Evolutionary conservation across 352 stramenopile genomes (phyloP), one percentile per base, ranked within the genome.

Genomic region (Phytopythium montanum): DNA sequence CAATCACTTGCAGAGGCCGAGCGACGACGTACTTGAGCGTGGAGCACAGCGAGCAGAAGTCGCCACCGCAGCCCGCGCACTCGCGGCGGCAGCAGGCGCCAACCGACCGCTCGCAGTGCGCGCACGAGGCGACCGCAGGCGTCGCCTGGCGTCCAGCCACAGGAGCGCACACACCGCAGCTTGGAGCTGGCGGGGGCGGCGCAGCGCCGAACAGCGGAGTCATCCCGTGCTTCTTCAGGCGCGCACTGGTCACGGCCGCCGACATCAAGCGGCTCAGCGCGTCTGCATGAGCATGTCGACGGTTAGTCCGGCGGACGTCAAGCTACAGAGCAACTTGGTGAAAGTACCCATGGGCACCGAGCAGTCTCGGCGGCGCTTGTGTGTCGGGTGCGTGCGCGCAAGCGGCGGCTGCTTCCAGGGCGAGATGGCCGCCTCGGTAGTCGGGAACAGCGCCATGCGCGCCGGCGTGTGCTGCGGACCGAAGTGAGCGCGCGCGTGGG

Each of bases 1-100:
- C n/a, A n/a, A n/a, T n/a, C n/a, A n/a, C n/a, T n/a, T n/a, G n/a
- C n/a, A n/a, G 2, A 29, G 9, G 21, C 36, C 58, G 26, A 26
- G 7, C 7, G 8, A 29, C 12, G 16, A 79, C 74, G 56, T 64
- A 94, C 75, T 92, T 89, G 62, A 94, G 78, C 23, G 84, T 94
- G 60, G 84, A 89, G 76, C 84, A 94, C n/a, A 84, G 66, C 38
- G 75, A 84, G 69, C 84, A 94, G 54, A 94, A 94, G 23, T 66
- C 56, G 21, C 59, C 59, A 49, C 59, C 55, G 65, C 84, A 94
- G 45, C 62, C 60, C 34, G 79, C 69, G 59, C 84, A 94, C 42
- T 88, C 77, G 41, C 70, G 75, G 2, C 56, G 42, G 60, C 81
- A 94, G 74, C 84, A 92, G 44, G 62, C 48, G 12, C 79, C 81